Conservation (phyloP, 495 filamentous ascomycete species). For the Penicillium salamii region DNA sequence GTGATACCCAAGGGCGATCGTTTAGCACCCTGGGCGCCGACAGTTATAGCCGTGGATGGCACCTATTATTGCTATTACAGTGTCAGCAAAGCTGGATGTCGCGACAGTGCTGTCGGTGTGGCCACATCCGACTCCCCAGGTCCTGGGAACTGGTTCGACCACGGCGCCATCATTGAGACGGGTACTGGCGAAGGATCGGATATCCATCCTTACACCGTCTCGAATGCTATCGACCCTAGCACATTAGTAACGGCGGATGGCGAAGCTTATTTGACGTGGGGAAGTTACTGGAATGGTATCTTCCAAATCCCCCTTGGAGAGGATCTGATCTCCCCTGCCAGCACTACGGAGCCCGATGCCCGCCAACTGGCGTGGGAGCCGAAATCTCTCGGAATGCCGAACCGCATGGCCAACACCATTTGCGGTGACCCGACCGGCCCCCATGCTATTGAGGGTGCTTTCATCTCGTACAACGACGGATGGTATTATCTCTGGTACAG, state of each 20-base stretch:
- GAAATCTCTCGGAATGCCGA: slow-evolving; percentile 15
- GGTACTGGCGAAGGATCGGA: slow-evolving; percentile 40
- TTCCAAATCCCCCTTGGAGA: slow-evolving; percentile 58
- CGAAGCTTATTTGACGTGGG: slow-evolving; percentile 59
- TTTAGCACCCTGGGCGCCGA: slow-evolving; percentile 56
- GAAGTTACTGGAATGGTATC: slow-evolving; percentile 70
- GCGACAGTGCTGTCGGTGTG: slow-evolving; percentile 67
- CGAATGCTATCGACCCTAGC: slow-evolving; percentile 74
- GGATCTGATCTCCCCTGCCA: slow-evolving; percentile 32
- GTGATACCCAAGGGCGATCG: slow-evolving; percentile 42
- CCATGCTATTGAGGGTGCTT: slow-evolving; percentile 47
- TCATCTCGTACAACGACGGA: slow-evolving; percentile 50
- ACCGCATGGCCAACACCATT: slow-evolving; percentile 22
- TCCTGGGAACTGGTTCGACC: slow-evolving; percentile 55
- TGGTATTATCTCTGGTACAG: slow-evolving; percentile 76
- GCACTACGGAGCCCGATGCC: slow-evolving; percentile 26
- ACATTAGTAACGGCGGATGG: slow-evolving; percentile 47
- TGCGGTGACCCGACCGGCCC: slow-evolving; percentile 37
- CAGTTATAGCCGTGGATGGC: slow-evolving; percentile 51
- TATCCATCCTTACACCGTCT: slow-evolving; percentile 47
- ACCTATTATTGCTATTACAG: slow-evolving; percentile 74
- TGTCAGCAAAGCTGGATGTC: slow-evolving; percentile 63
- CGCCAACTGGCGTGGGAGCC: slow-evolving; percentile 37
- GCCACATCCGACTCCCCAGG: slow-evolving; percentile 64
- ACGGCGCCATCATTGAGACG: slow-evolving; percentile 41